Base-by-base conservation (phyloP, 306 rosid species). In the Chamaecrista fasciculata region DNA sequence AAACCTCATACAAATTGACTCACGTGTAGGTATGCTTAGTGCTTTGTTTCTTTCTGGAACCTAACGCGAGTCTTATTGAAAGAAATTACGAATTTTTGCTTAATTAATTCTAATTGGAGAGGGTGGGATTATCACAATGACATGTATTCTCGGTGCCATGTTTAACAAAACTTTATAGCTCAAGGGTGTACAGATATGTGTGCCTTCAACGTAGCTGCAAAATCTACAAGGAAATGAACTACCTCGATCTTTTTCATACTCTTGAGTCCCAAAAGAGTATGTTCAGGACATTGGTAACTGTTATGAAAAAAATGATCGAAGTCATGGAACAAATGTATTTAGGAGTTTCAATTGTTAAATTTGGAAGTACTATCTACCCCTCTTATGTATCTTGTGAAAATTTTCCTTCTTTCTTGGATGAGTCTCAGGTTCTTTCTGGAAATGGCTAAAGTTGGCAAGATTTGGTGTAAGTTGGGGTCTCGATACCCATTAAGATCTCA, bases 401-500 rank as follows among this genome's bases (percentile, higher is more conserved):
- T 57, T 52, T 70, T 56, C 25, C 34, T 34, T 55, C 39, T 61
- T 20, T 55, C 67, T 46, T 62, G 63, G 14, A 55, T 67, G 43
- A 53, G 69, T 49, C 14, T 33, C 67, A 75, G 79, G 63, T 75
- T 75, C 70, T 55, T 65, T 70, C 66, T 69, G 26, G 39, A 33
- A 75, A 83, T 83, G 87, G 82, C 77, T 36, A 69, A 73, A 58
- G 69, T 68, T 57, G 71, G 79, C 20, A 81, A 81, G 78, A 23
- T 34, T 67, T 75, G n/a, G 64, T 20, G 74, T 63, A 81, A 79
- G 82, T 49, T 78, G 66, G 70, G 14, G 10, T 42, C 71, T 50
- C 83, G 19, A 56, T 52, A 61, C 78, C 70, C 63, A 47, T 76
- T 82, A 3, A 56, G 64, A 43, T 84, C 92, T 48, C 71, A 72